Conservation (phyloP, 2,329 filamentous ascomycete species). For the Basipetospora chlamydospora region DNA sequence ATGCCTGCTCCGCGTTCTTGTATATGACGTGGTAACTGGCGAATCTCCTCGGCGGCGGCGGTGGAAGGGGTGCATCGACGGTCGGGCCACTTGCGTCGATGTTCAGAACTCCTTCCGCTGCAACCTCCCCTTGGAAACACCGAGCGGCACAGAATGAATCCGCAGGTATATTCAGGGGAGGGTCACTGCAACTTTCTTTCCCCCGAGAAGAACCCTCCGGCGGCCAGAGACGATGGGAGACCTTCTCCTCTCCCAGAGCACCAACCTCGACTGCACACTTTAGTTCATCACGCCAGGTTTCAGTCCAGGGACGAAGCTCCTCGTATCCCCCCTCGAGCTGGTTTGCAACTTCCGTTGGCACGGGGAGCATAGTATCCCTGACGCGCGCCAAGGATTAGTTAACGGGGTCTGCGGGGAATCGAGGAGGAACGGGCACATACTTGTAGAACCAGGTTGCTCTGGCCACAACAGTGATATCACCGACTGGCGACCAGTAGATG, state of each 20-base stretch:
- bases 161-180: not conserved
- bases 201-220: constrained; percentile 17
- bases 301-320: constrained; percentile 74
- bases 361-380: constrained; percentile 75
- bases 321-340: constrained; percentile 83
- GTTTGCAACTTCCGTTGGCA: constrained; percentile 76
- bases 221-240: constrained; percentile 72
- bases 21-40: constrained; percentile 75
- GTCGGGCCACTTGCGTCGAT: constrained; percentile 13
- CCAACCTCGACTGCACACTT: constrained; percentile 84
- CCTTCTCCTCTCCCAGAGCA: constrained; percentile 78
- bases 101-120: constrained; percentile 31
- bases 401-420: too few species aligned
- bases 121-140: constrained; percentile 45
- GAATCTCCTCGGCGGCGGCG: constrained; percentile 41
- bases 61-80: constrained; percentile 12
- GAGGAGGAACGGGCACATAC: constrained; percentile 20
- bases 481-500: constrained; percentile 93
- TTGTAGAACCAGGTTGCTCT: constrained; percentile 96
- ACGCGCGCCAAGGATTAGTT: not conserved
- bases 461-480: constrained; percentile 70
- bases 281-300: constrained; percentile 86
- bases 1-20: constrained; percentile 61
- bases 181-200: constrained; percentile 2
- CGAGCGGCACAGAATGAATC: constrained; percentile 45